Evolutionary conservation across 768 basidiomycete genomes (phyloP), one percentile per base, ranked within the genome.

Genomic region (Hysterangium stoloniferum): DNA sequence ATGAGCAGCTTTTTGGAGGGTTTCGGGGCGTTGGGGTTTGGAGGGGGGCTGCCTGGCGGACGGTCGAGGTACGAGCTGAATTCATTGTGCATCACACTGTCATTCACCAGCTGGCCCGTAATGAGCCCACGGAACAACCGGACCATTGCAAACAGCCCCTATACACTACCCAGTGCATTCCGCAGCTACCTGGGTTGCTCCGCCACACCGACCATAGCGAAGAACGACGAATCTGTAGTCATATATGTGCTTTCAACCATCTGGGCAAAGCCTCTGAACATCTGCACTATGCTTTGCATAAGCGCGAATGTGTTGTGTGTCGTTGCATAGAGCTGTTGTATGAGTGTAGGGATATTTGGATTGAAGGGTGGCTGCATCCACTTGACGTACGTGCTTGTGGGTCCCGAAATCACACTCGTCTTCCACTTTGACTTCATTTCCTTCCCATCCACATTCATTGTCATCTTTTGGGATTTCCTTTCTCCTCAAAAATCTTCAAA

Each of bases 181-280:
- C 92, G 78, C 36, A 97, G 78, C 58, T 91, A 89, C 2, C 82
- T 82, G 60, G 98, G 85, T 62, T 99, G 96, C 61, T 99, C 96
- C 33, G 94, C 76, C 6, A 45, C 44, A 55, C 91, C 89, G 45
- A 94, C 91, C 84, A 95, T 92, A 51, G 92, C 91, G 64, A 94
- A 95, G 68, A 95, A 95, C 6, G 83, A 86, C 0, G 88, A 91
- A 65, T 95, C 92, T 0, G 92, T 95, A 2, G 95, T 95, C 84
- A 97, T 88, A 68, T 95, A 97, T 4, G 95, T 98, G 29, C 81
- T 84, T 66, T 98, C 95, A 62, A 99, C 83, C 82, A 99, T 94
- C 64, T 98, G 95, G 0, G 95, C 85, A 55, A 99, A 83, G 20
- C 94, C 94, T 0, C 82, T 76, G 68, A 98, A 95, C 4, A 94